These are phyloP conservation scores for Teunomyces lycoperdinae DNA, from an alignment of 805 yeast genomes.

Conservation along the genomic window DNA sequence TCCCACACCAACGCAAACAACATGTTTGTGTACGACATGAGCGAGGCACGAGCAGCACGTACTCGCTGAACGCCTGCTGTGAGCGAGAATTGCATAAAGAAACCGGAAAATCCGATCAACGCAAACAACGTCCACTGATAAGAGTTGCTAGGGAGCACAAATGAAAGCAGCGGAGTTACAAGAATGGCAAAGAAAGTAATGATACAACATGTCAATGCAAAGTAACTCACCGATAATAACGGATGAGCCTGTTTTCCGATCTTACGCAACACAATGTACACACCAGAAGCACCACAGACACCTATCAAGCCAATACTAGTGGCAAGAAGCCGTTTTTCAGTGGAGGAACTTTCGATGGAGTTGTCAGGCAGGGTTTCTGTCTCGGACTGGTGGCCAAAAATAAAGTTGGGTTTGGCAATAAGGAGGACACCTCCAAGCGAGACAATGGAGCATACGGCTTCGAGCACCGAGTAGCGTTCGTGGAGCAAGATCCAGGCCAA, in stretches of 20 bases:
- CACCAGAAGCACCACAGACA: conserved; percentile 65
- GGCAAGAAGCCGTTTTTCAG: conserved; percentile 59
- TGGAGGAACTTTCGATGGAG: conserved; percentile 48
- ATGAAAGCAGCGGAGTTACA: conserved; percentile 54
- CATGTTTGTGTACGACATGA: conserved; percentile 74
- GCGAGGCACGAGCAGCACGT: conserved; percentile 69
- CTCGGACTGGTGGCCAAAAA: conserved; percentile 50
- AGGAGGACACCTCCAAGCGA: conserved; percentile 75
- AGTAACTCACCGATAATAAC: conserved; percentile 71
- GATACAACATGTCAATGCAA: conserved; percentile 59
- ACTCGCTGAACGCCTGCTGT: conserved; percentile 85
- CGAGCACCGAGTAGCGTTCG: conserved; percentile 64
- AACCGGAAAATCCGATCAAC: conserved; percentile 72
- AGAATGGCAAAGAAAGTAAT: conserved; percentile 53
- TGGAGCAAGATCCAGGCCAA: conserved; percentile 65
- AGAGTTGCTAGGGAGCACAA: conserved; percentile 57
- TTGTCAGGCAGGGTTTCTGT: conserved; percentile 30
- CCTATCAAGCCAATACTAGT: conserved; percentile 63
- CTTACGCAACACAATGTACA: conserved; percentile 66
- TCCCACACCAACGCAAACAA: conserved; percentile 80
- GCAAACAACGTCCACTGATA: conserved; percentile 66
- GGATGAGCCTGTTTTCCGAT: conserved; percentile 83
- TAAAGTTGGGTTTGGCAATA: conserved; percentile 76
- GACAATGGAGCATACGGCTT: conserved; percentile 63
- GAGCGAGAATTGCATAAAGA: conserved; percentile 72